phyloP scores from a whole-genome alignment of 768 basidiomycete genomes.

The Boletus rubroflammeus region DNA sequence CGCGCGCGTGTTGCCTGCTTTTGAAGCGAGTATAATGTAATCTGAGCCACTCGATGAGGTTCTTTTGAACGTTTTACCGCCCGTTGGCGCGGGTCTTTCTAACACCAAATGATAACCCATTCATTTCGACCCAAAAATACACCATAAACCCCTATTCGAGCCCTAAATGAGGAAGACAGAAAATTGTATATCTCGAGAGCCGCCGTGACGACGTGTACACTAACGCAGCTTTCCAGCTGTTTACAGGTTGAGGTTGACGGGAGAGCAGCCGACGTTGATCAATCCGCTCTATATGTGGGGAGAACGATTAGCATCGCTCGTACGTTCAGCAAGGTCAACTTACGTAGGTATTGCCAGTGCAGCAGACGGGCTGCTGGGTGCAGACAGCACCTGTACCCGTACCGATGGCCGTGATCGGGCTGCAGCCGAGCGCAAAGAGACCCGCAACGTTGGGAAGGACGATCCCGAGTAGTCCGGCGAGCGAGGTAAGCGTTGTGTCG shows the following conservation, averaged over 20 bases:
- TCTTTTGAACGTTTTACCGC: too few relatives aligned
- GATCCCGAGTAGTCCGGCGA: background rate
- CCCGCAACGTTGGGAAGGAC: background rate
- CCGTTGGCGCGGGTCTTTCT: too few relatives aligned
- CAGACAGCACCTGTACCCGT: constrained; percentile 7
- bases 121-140: too few relatives aligned
- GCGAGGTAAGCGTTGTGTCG: background rate
- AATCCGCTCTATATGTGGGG: background rate
- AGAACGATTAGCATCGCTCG: background rate
- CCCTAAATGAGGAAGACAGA: background rate
- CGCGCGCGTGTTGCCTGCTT: too few relatives aligned
- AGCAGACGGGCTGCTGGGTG: constrained; percentile 16
- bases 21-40: too few relatives aligned
- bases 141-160: too few relatives aligned
- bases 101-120: too few relatives aligned
- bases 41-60: too few relatives aligned
- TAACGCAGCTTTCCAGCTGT: too few relatives aligned
- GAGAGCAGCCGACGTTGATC: constrained; percentile 8
- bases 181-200: background rate
- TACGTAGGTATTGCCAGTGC: constrained; percentile 12
- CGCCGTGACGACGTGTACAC: too few relatives aligned
- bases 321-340: background rate
- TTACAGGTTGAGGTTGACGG: constrained; percentile 1
- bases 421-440: constrained; percentile 4
- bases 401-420: background rate